Base-by-base conservation (phyloP, 2,329 filamentous ascomycete species). In the Stachybotrys echinatus region DNA sequence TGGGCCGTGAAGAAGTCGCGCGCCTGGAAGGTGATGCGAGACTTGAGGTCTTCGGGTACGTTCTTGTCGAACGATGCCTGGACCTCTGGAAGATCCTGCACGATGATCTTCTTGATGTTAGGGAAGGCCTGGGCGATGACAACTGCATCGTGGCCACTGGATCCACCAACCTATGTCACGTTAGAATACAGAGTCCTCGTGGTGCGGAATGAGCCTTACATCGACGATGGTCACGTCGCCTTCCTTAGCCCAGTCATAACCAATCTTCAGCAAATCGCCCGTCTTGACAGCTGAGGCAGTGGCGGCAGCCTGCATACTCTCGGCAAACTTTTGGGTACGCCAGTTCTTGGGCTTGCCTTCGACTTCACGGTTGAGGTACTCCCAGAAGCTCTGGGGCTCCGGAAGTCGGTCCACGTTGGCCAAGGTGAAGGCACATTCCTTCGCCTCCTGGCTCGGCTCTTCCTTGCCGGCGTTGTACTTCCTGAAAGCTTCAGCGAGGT, bases 61-160 rank as follows among this genome's bases (percentile, higher is more conserved):
- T 17, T 12, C 2, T 58, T 55, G 20, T 67, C 59, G 49, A 68
- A 69, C 17, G 62, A 61, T 4, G 65, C 53, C 23, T 62, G 54
- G 6, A 65, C 63, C 23, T 68, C 58, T 18, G 66, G 58, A 10
- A 75, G 61, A 53, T 77, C 74, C 51, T 77, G 70, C 3, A 77
- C 68, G 5, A 66, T 62, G 48, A 74, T 63, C 5, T n/a, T n/a
- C 14, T 55, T 63, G 34, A 75, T 62, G 23, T 69, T 59, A 5
- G 71, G 53, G 21, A 48, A 52, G 6, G 39, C 27, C 21, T 49
- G 19, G 14, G 50, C 48, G 6, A 54, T 45, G 5, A 67, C 60
- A 21, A 71, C 60, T 18, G 62, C 61, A 48, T 68, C 67, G 50
- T 69, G 65, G 12, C 71, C 72, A 14, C 60, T 64, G 5, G 70